These are phyloP conservation scores for Alternaria hordeiaustralica DNA, from an alignment of 2,329 filamentous ascomycete genomes.

Conservation along the genomic window DNA sequence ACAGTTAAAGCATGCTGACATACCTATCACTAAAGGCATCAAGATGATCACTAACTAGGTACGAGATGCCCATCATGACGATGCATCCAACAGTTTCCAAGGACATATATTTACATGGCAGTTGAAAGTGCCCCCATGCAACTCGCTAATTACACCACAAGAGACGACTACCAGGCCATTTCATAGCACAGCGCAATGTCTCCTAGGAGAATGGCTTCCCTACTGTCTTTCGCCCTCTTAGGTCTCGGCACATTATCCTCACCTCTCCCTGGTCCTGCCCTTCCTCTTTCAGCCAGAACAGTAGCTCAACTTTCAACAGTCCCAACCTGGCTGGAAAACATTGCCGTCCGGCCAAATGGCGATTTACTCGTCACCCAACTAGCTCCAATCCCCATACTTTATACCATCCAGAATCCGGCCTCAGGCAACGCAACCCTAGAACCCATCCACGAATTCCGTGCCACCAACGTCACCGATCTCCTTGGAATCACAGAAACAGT, in stretches of 20 bases:
- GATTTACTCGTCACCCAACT: conserved; percentile 7
- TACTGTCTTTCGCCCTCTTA: neutral
- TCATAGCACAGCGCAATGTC: neutral
- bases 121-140: neutral
- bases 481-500: conserved; percentile 17
- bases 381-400: neutral
- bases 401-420: neutral
- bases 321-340: conserved; percentile 15
- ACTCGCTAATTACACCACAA: neutral
- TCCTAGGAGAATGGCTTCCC: neutral
- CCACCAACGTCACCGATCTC: conserved; percentile 7
- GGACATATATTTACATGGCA: neutral
- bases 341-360: conserved; percentile 11
- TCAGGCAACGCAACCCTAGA: conserved; percentile 6
- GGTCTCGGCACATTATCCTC: neutral
- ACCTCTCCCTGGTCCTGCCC: neutral
- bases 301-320: conserved; percentile 7
- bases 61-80: neutral
- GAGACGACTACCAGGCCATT: neutral
- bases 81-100: neutral
- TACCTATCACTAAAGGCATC: neutral
- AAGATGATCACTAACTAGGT: neutral
- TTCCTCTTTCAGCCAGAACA: conserved; percentile 5
- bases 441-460: conserved; percentile 4
- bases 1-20: neutral